A percentile compares a stretch with the other conserved stretches of the same genome.
Conservation (phyloP, 345 rosid genomes). For the Combretum micranthum region DNA sequence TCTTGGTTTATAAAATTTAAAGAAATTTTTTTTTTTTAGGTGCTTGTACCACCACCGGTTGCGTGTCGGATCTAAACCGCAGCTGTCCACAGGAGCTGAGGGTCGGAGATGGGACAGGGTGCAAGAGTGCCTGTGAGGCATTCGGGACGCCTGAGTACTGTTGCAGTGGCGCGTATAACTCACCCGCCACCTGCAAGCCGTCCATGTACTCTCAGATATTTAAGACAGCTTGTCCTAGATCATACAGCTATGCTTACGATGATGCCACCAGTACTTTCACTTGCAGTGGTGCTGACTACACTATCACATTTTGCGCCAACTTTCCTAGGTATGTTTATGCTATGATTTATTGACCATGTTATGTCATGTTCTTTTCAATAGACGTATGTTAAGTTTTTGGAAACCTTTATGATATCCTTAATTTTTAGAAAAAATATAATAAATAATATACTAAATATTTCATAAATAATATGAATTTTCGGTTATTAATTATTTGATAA, state of each 20-base stretch:
- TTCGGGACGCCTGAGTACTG: constrained; percentile 56
- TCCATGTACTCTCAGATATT: constrained; percentile 48
- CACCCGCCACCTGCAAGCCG: constrained; percentile 58
- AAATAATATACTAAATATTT: too few relatives aligned
- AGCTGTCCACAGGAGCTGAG: constrained; percentile 58
- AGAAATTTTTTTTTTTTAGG: constrained; percentile 17
- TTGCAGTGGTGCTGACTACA: constrained; percentile 45
- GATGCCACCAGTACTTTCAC: constrained; percentile 72
- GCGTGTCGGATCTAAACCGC: constrained; percentile 45
- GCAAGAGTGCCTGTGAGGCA: constrained; percentile 73
- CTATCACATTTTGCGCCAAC: constrained; percentile 56
- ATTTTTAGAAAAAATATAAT: too few relatives aligned
- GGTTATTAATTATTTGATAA: too few relatives aligned
- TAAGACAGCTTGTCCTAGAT: constrained; percentile 62
- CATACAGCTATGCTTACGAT: constrained; percentile 79
- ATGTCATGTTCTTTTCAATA: neutral
- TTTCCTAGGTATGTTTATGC: constrained; percentile 19
- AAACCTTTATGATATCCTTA: too few relatives aligned
- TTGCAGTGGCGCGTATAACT: constrained; percentile 43
- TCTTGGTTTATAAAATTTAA: too few relatives aligned
- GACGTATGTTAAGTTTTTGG: too few relatives aligned
- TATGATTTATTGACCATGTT: too few relatives aligned
- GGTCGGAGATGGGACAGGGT: constrained; percentile 34
- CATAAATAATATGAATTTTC: too few relatives aligned
- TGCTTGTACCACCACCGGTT: constrained; percentile 49